Base-by-base conservation (phyloP, 1,284 basidiomycete species). In the Melanopsichium pennsylvanicum region DNA sequence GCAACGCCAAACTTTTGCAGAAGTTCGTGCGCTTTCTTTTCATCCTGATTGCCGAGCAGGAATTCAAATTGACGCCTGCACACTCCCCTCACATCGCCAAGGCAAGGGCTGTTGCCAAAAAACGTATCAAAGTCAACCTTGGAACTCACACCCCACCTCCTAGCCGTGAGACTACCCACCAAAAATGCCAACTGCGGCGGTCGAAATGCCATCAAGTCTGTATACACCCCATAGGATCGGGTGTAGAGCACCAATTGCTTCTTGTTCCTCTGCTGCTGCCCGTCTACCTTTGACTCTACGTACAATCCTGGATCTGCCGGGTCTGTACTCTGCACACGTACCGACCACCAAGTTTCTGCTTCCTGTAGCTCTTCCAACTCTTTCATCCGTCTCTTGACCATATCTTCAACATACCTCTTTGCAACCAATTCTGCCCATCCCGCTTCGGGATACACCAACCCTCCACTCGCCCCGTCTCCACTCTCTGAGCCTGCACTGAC, bases 191-290 rank as follows among this genome's bases (percentile, higher is more conserved):
- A 82, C 23, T 57, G 55, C 2, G 68, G 38, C 0, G 85, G 85
- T 1, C 86, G 86, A 9, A 82, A 80, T 7, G 83, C 67, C 34
- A 88, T 81, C 19, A 88, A 75, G 21, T 85, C 81, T 2, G 83
- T 84, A 79, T 87, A 89, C 60, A 88, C 82, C 5, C 83, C 81
- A 0, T 86, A 83, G 8, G 87, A 85, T 10, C 86, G 82, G 31
- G 89, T 84, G 5, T 70, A 83, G n/a, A 86, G 26, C 10, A 41
- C 29, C 35, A 69, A 23, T 27, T 47, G 9, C 15, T 10, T 45
- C 32, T n/a, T 26, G 1, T 18, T 33, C 26, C 25, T 15, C 12
- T n/a, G 18, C 3, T 2, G 11, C 23, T 23, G 8, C 34, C 21
- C 18, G 5, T 12, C 25, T 15, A 10, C 11, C 12, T 16, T 15